Conservation (phyloP, 352 stramenopile genomes). For the Aphanomyces stellatus region DNA sequence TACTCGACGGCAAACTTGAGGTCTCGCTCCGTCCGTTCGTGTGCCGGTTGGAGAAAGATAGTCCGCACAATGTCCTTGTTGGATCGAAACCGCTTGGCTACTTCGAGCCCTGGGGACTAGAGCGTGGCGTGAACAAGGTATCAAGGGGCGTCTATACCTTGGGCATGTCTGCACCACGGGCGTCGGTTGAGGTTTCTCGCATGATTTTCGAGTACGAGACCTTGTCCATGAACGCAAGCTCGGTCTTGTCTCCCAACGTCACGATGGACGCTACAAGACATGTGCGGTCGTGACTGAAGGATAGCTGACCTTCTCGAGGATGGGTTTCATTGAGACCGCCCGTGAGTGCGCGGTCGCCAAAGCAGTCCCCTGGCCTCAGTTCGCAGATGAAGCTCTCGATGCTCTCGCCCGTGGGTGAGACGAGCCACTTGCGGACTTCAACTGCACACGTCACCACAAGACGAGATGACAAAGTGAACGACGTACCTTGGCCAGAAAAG, state of each 20-base stretch:
- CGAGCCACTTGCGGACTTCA: conserved; percentile 33
- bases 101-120: conserved; percentile 37
- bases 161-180: conserved; percentile 20
- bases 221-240: conserved; percentile 5
- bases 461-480: not conserved
- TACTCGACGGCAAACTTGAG: conserved; percentile 82
- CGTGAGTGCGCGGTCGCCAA: conserved; percentile 63
- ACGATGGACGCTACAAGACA: not conserved
- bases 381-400: conserved; percentile 31
- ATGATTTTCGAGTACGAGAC: conserved; percentile 47
- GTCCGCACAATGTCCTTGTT: conserved; percentile 84
- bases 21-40: conserved; percentile 70
- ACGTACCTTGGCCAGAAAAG: conserved; percentile 56
- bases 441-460: conserved; percentile 25
- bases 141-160: not conserved
- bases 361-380: conserved; percentile 52
- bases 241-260: not conserved
- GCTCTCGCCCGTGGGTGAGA: conserved; percentile 16
- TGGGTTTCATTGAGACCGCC: conserved; percentile 33
- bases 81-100: conserved; percentile 66
- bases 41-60: conserved; percentile 64
- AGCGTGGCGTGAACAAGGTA: conserved; percentile 56
- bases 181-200: conserved; percentile 41
- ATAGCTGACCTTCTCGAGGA: conserved; percentile 39
- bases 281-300: not conserved